Evolutionary conservation across 225 moss, liverwort and hornwort genomes (phyloP).

Genomic region (Sphagnum tenellum): DNA sequence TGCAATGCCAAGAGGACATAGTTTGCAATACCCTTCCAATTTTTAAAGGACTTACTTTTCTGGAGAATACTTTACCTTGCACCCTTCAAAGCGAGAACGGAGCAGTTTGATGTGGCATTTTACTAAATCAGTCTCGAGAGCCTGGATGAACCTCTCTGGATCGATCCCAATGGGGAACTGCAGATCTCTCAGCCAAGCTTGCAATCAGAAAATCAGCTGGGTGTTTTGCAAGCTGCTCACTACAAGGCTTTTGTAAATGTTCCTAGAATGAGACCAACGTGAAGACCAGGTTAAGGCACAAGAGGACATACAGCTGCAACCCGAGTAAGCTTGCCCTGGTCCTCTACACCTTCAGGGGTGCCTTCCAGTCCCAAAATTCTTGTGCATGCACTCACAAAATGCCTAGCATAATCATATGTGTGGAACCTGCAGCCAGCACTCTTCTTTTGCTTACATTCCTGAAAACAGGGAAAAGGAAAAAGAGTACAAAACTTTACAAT

Average conservation of each 20-base stretch:
- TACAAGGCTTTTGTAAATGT: too few species aligned
- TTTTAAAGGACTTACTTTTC: too few species aligned
- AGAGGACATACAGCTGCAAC: constrained; percentile 59
- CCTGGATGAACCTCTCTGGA: constrained; percentile 57
- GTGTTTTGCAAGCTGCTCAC: too few species aligned
- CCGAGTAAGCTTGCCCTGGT: constrained; percentile 78
- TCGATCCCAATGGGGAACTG: constrained; percentile 93
- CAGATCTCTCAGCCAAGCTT: neutral
- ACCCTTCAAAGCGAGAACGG: constrained; percentile 43
- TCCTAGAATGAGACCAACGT: too few species aligned
- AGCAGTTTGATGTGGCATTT: constrained; percentile 45
- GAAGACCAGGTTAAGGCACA: neutral
- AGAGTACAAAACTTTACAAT: neutral
- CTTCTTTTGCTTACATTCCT: too few species aligned
- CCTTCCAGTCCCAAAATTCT: constrained; percentile 85
- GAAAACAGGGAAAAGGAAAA: neutral
- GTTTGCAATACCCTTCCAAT: too few species aligned
- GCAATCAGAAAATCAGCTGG: too few species aligned
- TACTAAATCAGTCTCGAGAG: constrained; percentile 56
- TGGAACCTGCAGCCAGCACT: constrained; percentile 39
- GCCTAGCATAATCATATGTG: constrained; percentile 85
- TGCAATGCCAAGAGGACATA: too few species aligned
- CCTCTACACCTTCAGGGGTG: constrained; percentile 89
- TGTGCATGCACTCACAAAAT: constrained; percentile 88
- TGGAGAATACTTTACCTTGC: constrained; percentile 23